Base-by-base conservation (phyloP, 2,329 filamentous ascomycete species). In the Zymoseptoria pseudotritici region DNA sequence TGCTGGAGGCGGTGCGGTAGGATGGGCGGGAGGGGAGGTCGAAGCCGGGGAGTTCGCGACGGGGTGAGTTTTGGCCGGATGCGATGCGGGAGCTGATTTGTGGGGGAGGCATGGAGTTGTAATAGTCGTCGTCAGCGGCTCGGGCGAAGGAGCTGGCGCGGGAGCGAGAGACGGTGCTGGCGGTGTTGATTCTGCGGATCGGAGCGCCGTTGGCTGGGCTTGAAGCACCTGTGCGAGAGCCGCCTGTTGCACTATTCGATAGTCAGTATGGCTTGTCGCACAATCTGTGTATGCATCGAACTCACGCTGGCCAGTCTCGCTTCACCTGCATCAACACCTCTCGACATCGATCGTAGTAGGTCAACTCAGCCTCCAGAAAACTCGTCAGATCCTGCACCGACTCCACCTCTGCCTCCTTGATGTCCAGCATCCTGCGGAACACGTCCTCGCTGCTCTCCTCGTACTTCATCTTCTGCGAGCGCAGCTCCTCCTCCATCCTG, bases 371-470 rank as follows among this genome's bases (percentile, higher is more conserved):
- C 63, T 97, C 92, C 56, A 97, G 78, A 73, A 97, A 95, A 19
- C 84, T 79, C 3, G 86, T 86, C 59, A 97, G 79, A 70, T 96
- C 91, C 54, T 83, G 81, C 50, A 96, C 84, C 70, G 87, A 91
- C 64, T 97, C 93, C 51, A 80, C 82, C 75, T 97, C 93, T 21
- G 90, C 84, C 69, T 97, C 92, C 77, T 94, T 93, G 77, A 97
- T 95, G 71, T 97, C 93, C 75, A 95, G 86, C 94, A 97, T 97
- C 58, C 93, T 84, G 61, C 93, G 85, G 68, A 87, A 83, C 58
- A 97, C 92, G 69, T 97, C 93, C 71, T 97, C 93, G 71, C 84
- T 94, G 17, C 90, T 88, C 78, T 97, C 94, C 72, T 97, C 94
- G 71, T 96, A 97, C 77, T 97, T 97, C 69, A 90, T 89, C 74